Evolutionary conservation across 495 filamentous ascomycete species (phyloP), one percentile per base, ranked within the genome.

Genomic region (Hypoxylon intermedium): DNA sequence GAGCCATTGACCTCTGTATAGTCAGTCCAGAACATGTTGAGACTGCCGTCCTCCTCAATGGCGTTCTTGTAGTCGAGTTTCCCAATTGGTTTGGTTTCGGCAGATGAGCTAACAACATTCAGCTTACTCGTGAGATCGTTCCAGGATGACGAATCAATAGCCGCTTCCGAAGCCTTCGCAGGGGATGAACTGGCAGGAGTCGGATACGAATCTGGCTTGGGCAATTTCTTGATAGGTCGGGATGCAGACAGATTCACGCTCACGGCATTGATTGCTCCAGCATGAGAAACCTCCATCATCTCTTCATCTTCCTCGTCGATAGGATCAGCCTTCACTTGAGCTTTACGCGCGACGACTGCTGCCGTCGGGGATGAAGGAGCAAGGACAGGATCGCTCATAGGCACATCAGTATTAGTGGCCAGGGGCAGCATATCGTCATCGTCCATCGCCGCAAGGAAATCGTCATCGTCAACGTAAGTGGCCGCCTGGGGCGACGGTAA

Each of bases 21-120:
- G 69, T 98, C 94, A 9, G 92, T 85, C 94, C 94, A 98, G 75
- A 97, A 98, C 79, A 98, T 89, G 63, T 87, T 88, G 13, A 98
- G 77, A 65, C 89, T 93, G 18, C 95, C 94, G 69, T 98, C 92
- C 60, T 89, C 85, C 69, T 98, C 94, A 24, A 94, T 82, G 13
- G 89, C 91, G 69, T 94, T 88, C 58, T 88, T 82, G 15, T 90
- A 80, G 38, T 86, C 83, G 15, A 96, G 74, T 72, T 97, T 98
- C 6, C 92, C 93, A 69, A 90, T 82, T 7, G 70, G 77, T 19
- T 74, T 75, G 33, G 80, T 77, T 53, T 91, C 88, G 12, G 82
- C 61, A n/a, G 82, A 80, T 6, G 75, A 77, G 59, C 75, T 89
- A 33, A 95, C 79, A 19, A 98, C 86, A 64, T 97, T 97, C 62